These are phyloP conservation scores for Bothriochloa decipiens DNA, from an alignment of 176 grass and related monocot species.

Conservation along the genomic window DNA sequence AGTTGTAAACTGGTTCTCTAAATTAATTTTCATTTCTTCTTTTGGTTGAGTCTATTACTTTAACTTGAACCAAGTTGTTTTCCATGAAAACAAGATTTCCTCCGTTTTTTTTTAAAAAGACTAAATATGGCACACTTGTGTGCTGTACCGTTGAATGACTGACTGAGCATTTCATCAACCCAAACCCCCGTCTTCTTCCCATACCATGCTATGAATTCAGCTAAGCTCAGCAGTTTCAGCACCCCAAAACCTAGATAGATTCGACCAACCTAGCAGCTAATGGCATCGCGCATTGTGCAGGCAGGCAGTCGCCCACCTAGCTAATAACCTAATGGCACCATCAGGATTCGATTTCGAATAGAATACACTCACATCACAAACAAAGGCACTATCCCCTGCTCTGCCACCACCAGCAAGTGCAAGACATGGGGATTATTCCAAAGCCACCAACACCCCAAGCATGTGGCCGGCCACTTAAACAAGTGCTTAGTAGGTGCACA, in stretches of 20 bases:
- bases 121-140: neutral
- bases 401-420: conserved; percentile 3
- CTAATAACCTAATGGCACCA: neutral
- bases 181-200: neutral
- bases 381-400: conserved; percentile 2
- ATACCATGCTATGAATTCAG: neutral
- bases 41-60: too few relatives aligned
- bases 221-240: neutral
- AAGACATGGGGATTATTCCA: conserved; percentile 33
- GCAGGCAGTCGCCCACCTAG: too few relatives aligned
- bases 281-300: neutral
- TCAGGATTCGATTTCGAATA: neutral
- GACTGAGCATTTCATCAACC: neutral
- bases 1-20: too few relatives aligned
- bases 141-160: neutral
- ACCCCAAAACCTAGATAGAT: conserved; percentile 37
- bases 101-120: too few relatives aligned
- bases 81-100: too few relatives aligned
- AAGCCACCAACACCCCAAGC: conserved; percentile 18
- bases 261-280: conserved; percentile 20
- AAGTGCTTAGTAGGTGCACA: neutral
- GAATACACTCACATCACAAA: neutral
- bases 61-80: too few relatives aligned
- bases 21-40: too few relatives aligned
- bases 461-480: conserved; percentile 45